These are phyloP conservation scores for Epichloe uncinata DNA, from an alignment of 2,329 filamentous ascomycete species.

Conservation along the genomic window DNA sequence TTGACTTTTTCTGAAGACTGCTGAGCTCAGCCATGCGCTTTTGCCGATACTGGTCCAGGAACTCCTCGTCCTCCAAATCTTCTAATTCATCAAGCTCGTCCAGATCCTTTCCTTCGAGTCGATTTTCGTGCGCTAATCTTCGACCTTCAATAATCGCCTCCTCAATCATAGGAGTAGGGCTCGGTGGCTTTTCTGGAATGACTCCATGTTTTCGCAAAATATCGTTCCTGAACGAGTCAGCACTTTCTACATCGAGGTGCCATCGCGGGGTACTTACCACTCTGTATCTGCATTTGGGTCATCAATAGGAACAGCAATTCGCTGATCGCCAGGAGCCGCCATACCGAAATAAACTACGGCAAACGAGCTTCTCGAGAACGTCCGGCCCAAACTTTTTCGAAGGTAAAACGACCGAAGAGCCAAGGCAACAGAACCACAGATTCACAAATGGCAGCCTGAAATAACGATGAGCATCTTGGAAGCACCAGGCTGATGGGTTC, in stretches of 20 bases:
- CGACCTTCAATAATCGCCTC: conserved; percentile 81
- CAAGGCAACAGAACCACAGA: not conserved
- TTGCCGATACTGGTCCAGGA: conserved; percentile 75
- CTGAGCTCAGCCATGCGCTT: conserved; percentile 78
- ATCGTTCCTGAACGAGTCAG: conserved; percentile 62
- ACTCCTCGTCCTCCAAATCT: conserved; percentile 88
- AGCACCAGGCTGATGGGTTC: not conserved
- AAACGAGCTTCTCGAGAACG: not conserved
- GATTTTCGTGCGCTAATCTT: conserved; percentile 75
- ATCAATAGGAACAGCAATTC: conserved; percentile 72
- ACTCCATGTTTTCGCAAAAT: conserved; percentile 93
- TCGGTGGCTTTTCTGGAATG: conserved; percentile 95
- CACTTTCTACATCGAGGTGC: conserved; percentile 1
- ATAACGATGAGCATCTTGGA: conserved; percentile 1
- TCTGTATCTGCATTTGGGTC: conserved; percentile 96
- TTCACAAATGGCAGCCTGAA: not conserved
- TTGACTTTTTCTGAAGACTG: conserved; percentile 57
- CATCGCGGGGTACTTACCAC: conserved; percentile 48
- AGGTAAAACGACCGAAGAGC: not conserved
- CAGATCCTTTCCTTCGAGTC: conserved; percentile 84
- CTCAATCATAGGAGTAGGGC: conserved; percentile 89
- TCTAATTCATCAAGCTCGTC: conserved; percentile 90
- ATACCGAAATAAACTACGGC: conserved; percentile 24
- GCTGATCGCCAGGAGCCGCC: conserved; percentile 49
- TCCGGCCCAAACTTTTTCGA: not conserved